Evolutionary conservation across 148 eudicot genomes (phyloP).

Genomic region (Fallopia convolvulus): DNA sequence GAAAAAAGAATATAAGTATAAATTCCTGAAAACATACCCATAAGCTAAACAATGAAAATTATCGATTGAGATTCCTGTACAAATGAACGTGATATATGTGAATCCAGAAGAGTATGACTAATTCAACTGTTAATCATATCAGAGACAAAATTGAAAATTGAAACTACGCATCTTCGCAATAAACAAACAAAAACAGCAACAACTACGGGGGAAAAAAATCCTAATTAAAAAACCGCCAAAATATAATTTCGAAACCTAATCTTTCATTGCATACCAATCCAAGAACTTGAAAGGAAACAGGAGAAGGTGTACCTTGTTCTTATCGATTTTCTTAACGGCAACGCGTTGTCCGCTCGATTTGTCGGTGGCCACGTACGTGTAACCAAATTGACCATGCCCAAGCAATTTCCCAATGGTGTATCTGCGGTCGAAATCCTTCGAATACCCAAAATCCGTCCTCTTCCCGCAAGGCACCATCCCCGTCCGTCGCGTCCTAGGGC

Average conservation of each 20-base stretch:
- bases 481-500: conserved; percentile 20
- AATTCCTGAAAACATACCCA: not conserved
- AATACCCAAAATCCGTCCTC: conserved; percentile 90
- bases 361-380: conserved; percentile 83
- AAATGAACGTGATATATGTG: not conserved
- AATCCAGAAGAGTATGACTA: not conserved
- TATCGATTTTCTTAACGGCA: conserved; percentile 93
- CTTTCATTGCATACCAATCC: too few relatives aligned
- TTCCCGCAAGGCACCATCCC: conserved; percentile 58
- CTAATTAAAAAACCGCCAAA: not conserved
- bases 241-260: not conserved
- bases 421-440: conserved; percentile 54
- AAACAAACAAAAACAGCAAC: not conserved
- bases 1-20: not conserved
- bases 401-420: conserved; percentile 78
- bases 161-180: not conserved
- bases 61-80: not conserved
- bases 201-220: not conserved
- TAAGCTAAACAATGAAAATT: not conserved
- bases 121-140: not conserved
- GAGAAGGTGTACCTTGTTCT: conserved; percentile 49
- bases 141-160: not conserved
- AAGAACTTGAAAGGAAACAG: not conserved
- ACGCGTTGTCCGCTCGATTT: conserved; percentile 73
- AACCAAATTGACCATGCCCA: conserved; percentile 99